phyloP scores from a whole-genome alignment of 2,329 filamentous ascomycete species.

The Colletotrichum trifolii region DNA sequence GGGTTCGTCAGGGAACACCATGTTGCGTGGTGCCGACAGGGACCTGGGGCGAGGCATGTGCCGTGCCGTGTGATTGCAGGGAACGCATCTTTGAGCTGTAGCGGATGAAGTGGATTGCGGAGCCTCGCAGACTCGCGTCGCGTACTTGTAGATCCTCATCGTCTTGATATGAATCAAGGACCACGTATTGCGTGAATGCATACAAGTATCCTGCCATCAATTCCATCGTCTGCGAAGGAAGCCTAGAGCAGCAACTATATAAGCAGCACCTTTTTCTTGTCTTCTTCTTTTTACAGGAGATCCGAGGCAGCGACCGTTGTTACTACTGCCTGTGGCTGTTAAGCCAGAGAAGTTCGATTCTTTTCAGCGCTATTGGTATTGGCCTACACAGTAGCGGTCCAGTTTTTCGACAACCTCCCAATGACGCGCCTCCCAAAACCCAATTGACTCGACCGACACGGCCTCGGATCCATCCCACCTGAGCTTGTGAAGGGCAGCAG shows the following conservation, averaged over 20 bases:
- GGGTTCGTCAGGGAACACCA: neutral
- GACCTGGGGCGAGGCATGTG: constrained; percentile 24
- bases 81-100: constrained; percentile 2
- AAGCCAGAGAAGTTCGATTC: too few relatives aligned
- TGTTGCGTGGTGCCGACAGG: neutral
- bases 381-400: too few relatives aligned
- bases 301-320: too few relatives aligned
- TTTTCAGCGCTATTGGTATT: too few relatives aligned
- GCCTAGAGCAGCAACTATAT: too few relatives aligned
- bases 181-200: neutral
- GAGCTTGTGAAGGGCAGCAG: too few relatives aligned
- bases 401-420: neutral
- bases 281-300: too few relatives aligned
- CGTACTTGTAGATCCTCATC: neutral
- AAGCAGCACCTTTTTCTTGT: too few relatives aligned
- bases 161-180: neutral
- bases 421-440: neutral
- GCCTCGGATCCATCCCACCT: neutral
- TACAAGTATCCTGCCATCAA: neutral
- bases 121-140: neutral
- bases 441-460: constrained; percentile 13
- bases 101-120: constrained; percentile 1
- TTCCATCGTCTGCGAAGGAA: too few relatives aligned
- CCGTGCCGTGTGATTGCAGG: constrained; percentile 23
- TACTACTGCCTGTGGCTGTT: too few relatives aligned